These are phyloP conservation scores for Daldinia concentrica DNA, from an alignment of 495 filamentous ascomycete genomes.

Conservation along the genomic window DNA sequence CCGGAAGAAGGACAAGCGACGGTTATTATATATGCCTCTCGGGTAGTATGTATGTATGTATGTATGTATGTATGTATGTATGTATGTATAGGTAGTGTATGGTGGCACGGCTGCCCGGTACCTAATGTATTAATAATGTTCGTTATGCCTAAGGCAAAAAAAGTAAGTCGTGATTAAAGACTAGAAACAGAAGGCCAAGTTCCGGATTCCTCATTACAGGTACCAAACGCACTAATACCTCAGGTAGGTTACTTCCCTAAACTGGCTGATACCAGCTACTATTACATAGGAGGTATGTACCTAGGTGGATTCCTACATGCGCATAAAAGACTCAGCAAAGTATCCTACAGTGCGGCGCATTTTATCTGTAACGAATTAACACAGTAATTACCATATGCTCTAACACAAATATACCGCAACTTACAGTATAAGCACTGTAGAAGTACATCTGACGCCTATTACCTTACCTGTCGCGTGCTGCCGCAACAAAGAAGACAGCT, in stretches of 20 bases:
- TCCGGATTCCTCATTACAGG: not conserved
- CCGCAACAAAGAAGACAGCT: conserved; percentile 26
- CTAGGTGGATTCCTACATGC: conserved; percentile 9
- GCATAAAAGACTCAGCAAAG: conserved; percentile 31
- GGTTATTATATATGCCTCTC: conserved; percentile 21
- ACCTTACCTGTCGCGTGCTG: conserved; percentile 26
- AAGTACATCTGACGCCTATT: conserved; percentile 10
- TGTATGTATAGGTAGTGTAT: conserved; percentile 4
- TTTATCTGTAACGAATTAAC: not conserved
- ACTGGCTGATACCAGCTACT: not conserved
- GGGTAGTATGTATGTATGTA: conserved; percentile 13
- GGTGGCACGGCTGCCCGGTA: conserved; percentile 22
- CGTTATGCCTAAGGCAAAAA: not conserved
- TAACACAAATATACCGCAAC: not conserved
- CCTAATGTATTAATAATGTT: conserved; percentile 23
- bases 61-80: conserved; percentile 1
- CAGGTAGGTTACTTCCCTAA: not conserved
- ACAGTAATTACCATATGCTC: not conserved
- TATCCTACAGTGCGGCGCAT: conserved; percentile 44
- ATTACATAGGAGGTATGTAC: no score
- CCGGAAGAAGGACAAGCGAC: conserved; percentile 23
- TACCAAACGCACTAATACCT: not conserved
- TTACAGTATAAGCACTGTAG: conserved; percentile 8
- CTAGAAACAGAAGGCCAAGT: not conserved
- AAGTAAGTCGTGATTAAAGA: conserved; percentile 12